Conservation (phyloP, 2,329 filamentous ascomycete genomes). For the Phyllosticta citrichinensis region DNA sequence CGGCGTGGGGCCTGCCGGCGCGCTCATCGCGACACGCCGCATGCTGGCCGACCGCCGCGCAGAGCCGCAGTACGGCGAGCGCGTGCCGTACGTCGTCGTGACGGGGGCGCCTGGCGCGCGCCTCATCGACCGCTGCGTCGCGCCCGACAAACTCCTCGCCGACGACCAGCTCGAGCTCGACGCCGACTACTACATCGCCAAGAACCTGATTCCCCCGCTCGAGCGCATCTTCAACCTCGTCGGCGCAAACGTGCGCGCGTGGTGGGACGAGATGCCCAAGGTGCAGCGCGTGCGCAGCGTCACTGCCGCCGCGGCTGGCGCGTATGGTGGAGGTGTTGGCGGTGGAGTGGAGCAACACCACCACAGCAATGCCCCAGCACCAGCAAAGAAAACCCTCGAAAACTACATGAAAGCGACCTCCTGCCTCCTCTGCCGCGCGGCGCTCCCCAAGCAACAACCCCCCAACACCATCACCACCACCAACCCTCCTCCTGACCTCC, state of each 20-base stretch:
- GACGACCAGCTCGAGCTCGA: conserved; percentile 75
- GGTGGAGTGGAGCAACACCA: not conserved
- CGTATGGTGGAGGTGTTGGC: conserved; percentile 7
- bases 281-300: conserved; percentile 63
- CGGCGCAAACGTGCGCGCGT: conserved; percentile 77
- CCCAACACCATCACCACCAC: conserved; percentile 18
- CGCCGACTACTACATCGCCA: conserved; percentile 92
- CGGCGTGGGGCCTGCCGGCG: conserved; percentile 73
- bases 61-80: conserved; percentile 90
- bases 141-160: conserved; percentile 70
- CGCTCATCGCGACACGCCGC: conserved; percentile 72
- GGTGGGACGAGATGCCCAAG: conserved; percentile 97
- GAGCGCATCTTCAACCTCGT: conserved; percentile 96
- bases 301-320: conserved; percentile 18
- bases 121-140: conserved; percentile 80
- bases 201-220: conserved; percentile 88
- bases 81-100: conserved; percentile 88
- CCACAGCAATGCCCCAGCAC: not conserved
- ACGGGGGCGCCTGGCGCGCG: conserved; percentile 77
- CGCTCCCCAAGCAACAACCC: conserved; percentile 37
- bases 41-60: conserved; percentile 80
- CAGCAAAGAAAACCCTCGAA: conserved; percentile 65
- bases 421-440: conserved; percentile 65
- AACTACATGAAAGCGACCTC: conserved; percentile 77
- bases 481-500: conserved; percentile 19